Evolutionary conservation across 176 grass and related monocot species (phyloP), one percentile per base, ranked within the genome.

Genomic region (Bolboschoenus planiculmis): DNA sequence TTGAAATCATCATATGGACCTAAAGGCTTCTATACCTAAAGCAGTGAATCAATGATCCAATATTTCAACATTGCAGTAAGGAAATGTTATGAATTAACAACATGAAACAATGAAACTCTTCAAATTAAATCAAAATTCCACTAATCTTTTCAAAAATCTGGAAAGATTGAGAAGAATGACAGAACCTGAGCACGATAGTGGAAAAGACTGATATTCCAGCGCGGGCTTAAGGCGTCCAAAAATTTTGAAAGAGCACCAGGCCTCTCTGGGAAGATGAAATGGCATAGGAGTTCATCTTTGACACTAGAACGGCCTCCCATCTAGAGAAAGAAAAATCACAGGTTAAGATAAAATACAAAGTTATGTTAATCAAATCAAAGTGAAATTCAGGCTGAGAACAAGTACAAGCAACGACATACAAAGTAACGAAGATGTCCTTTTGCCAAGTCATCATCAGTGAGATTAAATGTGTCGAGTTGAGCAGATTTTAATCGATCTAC

Each of bases 141-240:
- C 7, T 3, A 0, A 21, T 6, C 14, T 44, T 51, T 30, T 51
- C 26, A 76, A 18, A 31, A 5, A 4, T 74, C 72, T 33, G 23
- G 44, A 76, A 31, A 73, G 20, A 84, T 27, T 13, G 43, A 66
- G 78, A 80, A 79, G 56, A 29, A 63, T n/a, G 37, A 81, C 10
- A 81, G 11, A 81, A 99, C 96, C 88, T 95, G 93, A 74, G 89
- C 87, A 85, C 93, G 93, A 83, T 95, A 95, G 87, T 99, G 93
- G 83, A 99, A 99, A 79, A 95, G 87, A 84, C 96, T 99, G 77
- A 99, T 99, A 55, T 99, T 95, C 96, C 96, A 99, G 36, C 92
- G 86, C 18, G 96, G 96, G 77, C 96, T 93, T 5, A 91, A 86
- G 4, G 86, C 77, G 44, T 99, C 96, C 86, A 99, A 89, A 82